These are phyloP conservation scores for Aspergillus sp. DNA, from an alignment of 2,329 filamentous ascomycete genomes.

Conservation along the genomic window DNA sequence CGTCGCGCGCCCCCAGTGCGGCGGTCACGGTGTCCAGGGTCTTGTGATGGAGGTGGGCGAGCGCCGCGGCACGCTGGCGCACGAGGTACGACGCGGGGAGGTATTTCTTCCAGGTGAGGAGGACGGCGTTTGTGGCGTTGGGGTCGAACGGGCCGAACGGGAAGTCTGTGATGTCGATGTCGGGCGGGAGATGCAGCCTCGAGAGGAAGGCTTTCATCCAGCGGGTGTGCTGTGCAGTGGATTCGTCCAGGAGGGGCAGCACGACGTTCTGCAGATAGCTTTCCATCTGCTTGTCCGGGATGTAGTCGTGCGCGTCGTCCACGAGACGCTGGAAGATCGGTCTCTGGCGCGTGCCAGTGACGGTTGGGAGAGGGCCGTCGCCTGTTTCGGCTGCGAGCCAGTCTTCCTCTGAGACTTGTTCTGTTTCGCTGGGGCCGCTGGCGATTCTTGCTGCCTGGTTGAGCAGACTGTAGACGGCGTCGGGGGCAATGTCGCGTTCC, in stretches of 20 bases:
- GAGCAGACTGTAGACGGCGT: slow-evolving; percentile 4
- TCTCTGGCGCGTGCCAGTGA: slow-evolving; percentile 2
- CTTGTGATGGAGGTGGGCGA: slow-evolving; percentile 11
- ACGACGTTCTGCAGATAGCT: slow-evolving; percentile 14
- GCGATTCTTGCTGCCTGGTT: not conserved
- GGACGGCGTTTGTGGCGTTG: slow-evolving; percentile 1
- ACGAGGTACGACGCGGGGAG: slow-evolving; percentile 15
- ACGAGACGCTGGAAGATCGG: slow-evolving; percentile 14
- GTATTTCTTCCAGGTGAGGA: slow-evolving; percentile 13
- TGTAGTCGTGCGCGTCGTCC: not conserved
- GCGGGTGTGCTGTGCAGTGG: slow-evolving; percentile 15
- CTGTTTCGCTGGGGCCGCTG: slow-evolving; percentile 13
- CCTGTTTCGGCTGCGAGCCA: slow-evolving; percentile 13
- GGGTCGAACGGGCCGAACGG: slow-evolving; percentile 17
- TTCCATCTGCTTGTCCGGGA: slow-evolving; percentile 7
- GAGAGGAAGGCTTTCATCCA: slow-evolving; percentile 21
- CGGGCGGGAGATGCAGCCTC: not conserved
- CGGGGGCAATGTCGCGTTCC: not conserved
- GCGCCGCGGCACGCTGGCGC: slow-evolving; percentile 11
- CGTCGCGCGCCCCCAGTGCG: not conserved
- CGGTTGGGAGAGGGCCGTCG: slow-evolving; percentile 4
- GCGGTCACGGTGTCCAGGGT: slow-evolving; percentile 6
- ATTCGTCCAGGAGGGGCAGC: slow-evolving; percentile 17
- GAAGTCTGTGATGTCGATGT: not conserved
- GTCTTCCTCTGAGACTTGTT: slow-evolving; percentile 5